Conservation (phyloP, 2,329 filamentous ascomycete species). For the Nigrospora osmanthi region DNA sequence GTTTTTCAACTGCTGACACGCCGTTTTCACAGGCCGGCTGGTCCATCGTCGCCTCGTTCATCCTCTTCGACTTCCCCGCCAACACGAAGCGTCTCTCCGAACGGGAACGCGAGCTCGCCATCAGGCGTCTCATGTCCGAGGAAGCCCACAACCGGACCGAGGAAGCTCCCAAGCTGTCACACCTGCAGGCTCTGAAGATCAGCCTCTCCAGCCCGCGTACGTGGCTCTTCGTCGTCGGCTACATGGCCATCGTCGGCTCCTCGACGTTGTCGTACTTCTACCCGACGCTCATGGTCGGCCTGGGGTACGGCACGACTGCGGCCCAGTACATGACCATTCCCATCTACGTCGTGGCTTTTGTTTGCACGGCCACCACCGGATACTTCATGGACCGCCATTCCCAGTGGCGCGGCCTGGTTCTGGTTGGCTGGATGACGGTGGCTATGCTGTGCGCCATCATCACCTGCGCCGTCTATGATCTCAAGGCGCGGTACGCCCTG, state of each 20-base stretch:
- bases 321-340: constrained; percentile 45
- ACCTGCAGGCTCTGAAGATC: constrained; percentile 13
- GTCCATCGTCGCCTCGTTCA: constrained; percentile 51
- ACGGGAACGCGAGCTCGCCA: constrained; percentile 52
- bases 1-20: no score
- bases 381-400: constrained; percentile 39
- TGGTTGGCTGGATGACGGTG: constrained; percentile 37
- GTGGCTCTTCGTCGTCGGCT: constrained; percentile 30
- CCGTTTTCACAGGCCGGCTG: constrained; percentile 28
- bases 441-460: constrained; percentile 29
- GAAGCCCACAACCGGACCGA: constrained; percentile 53
- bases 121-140: constrained; percentile 50
- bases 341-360: constrained; percentile 33
- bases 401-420: constrained; percentile 36
- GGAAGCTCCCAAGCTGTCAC: constrained; percentile 46
- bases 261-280: constrained; percentile 46
- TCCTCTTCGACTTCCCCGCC: constrained; percentile 64
- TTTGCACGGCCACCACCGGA: constrained; percentile 36
- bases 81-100: constrained; percentile 48
- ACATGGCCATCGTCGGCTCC: constrained; percentile 32
- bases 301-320: constrained; percentile 36
- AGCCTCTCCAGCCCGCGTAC: constrained; percentile 29
- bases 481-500: constrained; percentile 43
- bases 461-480: constrained; percentile 37
- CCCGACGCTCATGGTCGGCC: constrained; percentile 28